Percentiles rank a stretch among this genome's conserved stretches.
Evolutionary conservation across 805 yeast species (phyloP).

Genomic region (Millerozyma miso): DNA sequence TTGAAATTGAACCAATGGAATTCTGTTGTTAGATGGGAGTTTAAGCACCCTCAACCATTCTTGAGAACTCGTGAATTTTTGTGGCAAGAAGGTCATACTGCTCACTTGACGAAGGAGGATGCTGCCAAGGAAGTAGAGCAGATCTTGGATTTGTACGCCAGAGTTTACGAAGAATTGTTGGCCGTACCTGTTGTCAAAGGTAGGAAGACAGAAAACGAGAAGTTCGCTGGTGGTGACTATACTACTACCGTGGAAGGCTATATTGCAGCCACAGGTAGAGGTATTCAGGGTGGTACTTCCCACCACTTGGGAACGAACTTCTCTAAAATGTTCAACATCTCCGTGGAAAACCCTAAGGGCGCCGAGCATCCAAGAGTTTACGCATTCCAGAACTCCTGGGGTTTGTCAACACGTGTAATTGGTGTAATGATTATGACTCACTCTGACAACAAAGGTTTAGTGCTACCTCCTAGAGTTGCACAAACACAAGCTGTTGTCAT

Average conservation of each 20-base stretch:
- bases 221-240: slow-evolving; percentile 95
- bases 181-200: slow-evolving; percentile 98
- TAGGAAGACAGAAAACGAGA: slow-evolving; percentile 93
- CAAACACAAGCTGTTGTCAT: slow-evolving; percentile 87
- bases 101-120: slow-evolving; percentile 78
- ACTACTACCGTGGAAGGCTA: slow-evolving; percentile 97
- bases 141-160: slow-evolving; percentile 82
- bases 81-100: slow-evolving; percentile 99
- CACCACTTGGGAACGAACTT: slow-evolving; percentile 98
- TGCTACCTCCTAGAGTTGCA: slow-evolving; percentile 95
- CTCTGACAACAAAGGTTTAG: slow-evolving; percentile 97
- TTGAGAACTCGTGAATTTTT: slow-evolving; percentile 97
- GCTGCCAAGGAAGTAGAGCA: slow-evolving; percentile 81
- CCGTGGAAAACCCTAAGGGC: slow-evolving; percentile 94
- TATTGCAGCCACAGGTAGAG: slow-evolving; percentile 98
- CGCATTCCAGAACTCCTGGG: slow-evolving; percentile 99
- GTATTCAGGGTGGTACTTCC: slow-evolving; percentile 98
- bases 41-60: slow-evolving; percentile 99
- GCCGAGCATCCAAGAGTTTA: slow-evolving; percentile 77
- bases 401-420: slow-evolving; percentile 94
- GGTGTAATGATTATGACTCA: slow-evolving; percentile 99
- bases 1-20: slow-evolving; percentile 98
- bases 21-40: slow-evolving; percentile 99
- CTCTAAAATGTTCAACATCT: slow-evolving; percentile 95
- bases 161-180: slow-evolving; percentile 81